Evolutionary conservation across 345 rosid genomes (phyloP).

Genomic region (Populus euphratica): DNA sequence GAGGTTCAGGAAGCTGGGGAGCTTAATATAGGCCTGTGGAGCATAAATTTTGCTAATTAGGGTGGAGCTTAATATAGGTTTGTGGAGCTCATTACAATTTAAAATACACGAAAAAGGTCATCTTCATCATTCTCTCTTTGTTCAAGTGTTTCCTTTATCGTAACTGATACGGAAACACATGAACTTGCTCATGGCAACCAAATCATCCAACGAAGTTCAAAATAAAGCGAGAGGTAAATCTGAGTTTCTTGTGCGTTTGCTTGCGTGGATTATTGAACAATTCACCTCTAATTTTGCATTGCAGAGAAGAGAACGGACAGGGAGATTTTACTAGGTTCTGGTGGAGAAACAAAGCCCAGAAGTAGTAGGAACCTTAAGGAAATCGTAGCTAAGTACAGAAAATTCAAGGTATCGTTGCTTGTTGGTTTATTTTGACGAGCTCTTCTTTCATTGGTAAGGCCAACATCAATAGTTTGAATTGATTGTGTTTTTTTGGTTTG

Average conservation of each 20-base stretch:
- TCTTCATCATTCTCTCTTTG: not conserved
- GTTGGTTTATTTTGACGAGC: not conserved
- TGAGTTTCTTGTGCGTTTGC: not conserved
- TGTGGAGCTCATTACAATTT: not conserved
- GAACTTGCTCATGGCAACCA: not conserved
- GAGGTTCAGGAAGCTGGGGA: not conserved
- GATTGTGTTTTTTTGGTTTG: not conserved
- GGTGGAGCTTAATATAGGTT: not conserved
- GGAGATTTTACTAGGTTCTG: not conserved
- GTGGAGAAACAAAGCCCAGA: slow-evolving; percentile 1
- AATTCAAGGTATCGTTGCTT: not conserved
- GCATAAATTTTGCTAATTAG: not conserved
- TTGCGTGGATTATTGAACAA: not conserved
- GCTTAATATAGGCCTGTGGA: not conserved
- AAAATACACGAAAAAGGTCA: not conserved
- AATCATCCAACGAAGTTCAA: not conserved
- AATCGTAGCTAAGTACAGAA: not conserved
- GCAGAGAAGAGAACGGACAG: not conserved
- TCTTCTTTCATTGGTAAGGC: no score
- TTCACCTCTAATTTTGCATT: not conserved
- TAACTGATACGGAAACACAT: not conserved
- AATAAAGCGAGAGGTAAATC: not conserved
- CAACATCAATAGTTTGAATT: no score
- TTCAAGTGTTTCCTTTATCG: not conserved
- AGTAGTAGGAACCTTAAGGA: not conserved